These are phyloP conservation scores for Trichoderma hamatum DNA, from an alignment of 2,329 filamentous ascomycete species.

Conservation along the genomic window DNA sequence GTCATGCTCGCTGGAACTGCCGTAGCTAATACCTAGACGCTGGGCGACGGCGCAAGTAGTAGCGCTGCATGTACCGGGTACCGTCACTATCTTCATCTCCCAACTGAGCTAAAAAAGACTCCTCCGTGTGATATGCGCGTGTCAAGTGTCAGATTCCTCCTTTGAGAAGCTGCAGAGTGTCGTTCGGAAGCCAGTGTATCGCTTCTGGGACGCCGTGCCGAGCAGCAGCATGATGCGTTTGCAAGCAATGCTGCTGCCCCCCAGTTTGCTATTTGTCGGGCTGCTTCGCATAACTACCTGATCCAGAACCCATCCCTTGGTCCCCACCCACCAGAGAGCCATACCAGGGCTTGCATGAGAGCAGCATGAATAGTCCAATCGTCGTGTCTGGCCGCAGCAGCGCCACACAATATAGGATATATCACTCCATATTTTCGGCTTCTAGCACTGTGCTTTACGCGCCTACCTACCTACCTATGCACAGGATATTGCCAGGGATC, in stretches of 20 bases:
- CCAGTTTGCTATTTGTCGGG: slow-evolving; percentile 21
- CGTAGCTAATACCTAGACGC: neutral
- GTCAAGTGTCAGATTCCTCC: slow-evolving; percentile 15
- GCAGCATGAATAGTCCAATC: no score
- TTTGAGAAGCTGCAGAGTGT: slow-evolving; percentile 1
- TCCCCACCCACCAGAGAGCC: no score
- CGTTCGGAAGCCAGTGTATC: slow-evolving; percentile 7
- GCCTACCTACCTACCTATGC: no score
- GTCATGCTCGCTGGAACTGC: neutral
- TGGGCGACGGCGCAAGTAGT: neutral
- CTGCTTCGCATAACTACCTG: no score
- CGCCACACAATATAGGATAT: no score
- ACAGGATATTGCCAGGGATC: no score
- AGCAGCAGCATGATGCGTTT: slow-evolving; percentile 20
- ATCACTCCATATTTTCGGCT: no score
- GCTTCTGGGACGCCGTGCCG: slow-evolving; percentile 25
- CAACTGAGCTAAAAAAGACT: slow-evolving; percentile 6
- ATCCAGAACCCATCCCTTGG: no score
- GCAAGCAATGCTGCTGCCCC: slow-evolving; percentile 23
- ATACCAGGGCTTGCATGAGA: no score
- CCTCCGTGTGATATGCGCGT: slow-evolving; percentile 17
- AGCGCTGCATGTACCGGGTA: neutral
- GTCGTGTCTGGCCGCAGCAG: no score
- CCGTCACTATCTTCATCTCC: neutral
- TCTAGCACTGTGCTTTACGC: no score